Percentiles rank a stretch among this genome's conserved stretches.
Evolutionary conservation across 2,329 filamentous ascomycete species (phyloP).

Genomic region (Fusarium begoniae): DNA sequence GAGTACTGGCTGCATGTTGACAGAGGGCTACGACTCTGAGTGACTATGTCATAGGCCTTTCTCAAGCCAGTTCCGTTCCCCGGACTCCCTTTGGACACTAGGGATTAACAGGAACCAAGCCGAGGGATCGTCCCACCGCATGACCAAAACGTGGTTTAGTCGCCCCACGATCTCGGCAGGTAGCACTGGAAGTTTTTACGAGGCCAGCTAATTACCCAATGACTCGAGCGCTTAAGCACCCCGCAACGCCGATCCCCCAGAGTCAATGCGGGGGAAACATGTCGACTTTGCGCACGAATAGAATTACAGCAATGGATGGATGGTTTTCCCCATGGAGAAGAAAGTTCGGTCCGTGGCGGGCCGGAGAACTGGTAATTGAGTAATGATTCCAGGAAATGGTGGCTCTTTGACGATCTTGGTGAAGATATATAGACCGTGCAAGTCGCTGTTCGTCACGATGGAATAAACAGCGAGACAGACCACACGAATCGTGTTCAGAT

Average conservation of each 20-base stretch:
- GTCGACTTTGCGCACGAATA: slow-evolving; percentile 19
- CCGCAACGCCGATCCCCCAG: slow-evolving; percentile 21
- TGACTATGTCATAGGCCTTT: background rate
- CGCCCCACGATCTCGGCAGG: background rate
- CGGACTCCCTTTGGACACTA: background rate
- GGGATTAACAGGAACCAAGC: background rate
- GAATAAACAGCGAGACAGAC: fast-evolving
- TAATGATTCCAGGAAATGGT: background rate
- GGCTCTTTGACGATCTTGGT: too few relatives aligned
- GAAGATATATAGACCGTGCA: background rate
- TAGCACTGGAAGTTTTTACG: background rate
- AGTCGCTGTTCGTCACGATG: background rate
- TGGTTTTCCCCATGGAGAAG: background rate
- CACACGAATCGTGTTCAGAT: background rate
- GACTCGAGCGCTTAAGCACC: slow-evolving; percentile 26
- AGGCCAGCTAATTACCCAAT: background rate
- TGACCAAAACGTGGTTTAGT: background rate
- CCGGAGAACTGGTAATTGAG: background rate
- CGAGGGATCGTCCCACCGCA: background rate
- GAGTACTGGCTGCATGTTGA: too few relatives aligned
- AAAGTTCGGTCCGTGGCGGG: background rate
- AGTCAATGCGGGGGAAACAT: slow-evolving; percentile 5
- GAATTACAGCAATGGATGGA: background rate
- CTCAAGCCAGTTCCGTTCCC: background rate
- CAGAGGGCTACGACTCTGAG: too few relatives aligned